A percentile compares a stretch with the other conserved stretches of the same genome.
Evolutionary conservation across 768 basidiomycete genomes (phyloP).

Genomic region (Tulasnella sp.): DNA sequence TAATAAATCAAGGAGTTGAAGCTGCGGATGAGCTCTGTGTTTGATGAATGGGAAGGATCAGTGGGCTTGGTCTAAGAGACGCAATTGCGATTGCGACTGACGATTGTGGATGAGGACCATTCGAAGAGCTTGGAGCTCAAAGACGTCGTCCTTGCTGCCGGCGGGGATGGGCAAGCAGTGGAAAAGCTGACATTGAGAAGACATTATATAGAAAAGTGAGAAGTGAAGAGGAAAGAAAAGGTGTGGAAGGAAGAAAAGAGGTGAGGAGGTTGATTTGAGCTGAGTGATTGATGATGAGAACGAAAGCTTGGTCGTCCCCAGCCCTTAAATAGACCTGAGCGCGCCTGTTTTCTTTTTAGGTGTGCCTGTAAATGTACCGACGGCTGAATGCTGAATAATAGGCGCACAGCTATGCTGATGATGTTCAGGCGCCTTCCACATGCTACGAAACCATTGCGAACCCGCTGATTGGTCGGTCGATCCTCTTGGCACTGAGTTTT

Average conservation of each 20-base stretch:
- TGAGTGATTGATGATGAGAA: background rate
- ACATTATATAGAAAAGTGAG: background rate
- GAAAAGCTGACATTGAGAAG: background rate
- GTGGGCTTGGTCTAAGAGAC: background rate
- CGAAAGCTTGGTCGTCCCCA: background rate
- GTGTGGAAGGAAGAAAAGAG: background rate
- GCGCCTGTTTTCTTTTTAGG: background rate
- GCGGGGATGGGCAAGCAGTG: constrained; percentile 4
- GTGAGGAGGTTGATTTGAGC: background rate
- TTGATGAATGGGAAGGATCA: background rate
- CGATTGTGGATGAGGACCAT: constrained; percentile 7
- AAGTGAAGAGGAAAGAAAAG: background rate
- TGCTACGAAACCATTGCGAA: background rate
- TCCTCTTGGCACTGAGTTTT: background rate
- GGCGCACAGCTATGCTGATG: background rate
- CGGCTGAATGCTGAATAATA: background rate
- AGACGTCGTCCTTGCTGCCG: background rate
- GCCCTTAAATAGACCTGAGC: background rate
- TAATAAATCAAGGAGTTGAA: constrained; percentile 4
- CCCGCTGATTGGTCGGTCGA: background rate
- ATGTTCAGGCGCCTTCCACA: background rate
- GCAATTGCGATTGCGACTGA: background rate
- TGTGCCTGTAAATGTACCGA: background rate
- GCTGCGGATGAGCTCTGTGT: background rate
- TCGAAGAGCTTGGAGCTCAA: constrained; percentile 7